Conservation (phyloP, 2,329 filamentous ascomycete species). For the Cercospora sp. region DNA sequence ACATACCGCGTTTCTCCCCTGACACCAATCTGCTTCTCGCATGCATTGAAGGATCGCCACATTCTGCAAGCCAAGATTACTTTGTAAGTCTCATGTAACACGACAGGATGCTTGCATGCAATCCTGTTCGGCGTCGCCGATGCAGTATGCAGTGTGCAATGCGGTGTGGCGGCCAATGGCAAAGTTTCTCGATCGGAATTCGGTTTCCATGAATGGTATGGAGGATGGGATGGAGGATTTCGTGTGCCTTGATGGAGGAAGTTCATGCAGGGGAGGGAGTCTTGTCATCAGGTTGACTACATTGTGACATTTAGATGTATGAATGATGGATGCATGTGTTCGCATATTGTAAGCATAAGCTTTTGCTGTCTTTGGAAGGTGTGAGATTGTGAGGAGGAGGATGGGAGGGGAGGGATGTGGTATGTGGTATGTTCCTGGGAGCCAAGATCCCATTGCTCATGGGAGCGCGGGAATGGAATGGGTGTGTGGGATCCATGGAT, state of each 20-base stretch:
- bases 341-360: not conserved
- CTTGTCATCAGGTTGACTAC: not conserved
- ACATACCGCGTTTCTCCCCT: not conserved
- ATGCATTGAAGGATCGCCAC: not conserved
- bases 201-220: not conserved
- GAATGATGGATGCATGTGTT: not conserved
- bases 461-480: too few species aligned
- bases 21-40: not conserved
- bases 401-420: not conserved
- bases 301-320: not conserved
- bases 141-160: not conserved
- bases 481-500: too few species aligned
- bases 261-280: not conserved
- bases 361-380: not conserved
- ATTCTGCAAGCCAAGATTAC: not conserved
- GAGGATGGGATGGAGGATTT: too few species aligned
- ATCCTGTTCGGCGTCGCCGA: not conserved
- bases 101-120: not conserved
- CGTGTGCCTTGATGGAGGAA: not conserved
- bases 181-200: not conserved
- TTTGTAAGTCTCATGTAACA: not conserved
- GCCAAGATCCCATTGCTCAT: not conserved
- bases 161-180: not conserved
- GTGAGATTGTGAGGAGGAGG: not conserved
- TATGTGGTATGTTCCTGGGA: not conserved